These are phyloP conservation scores for Citeromyces siamensis DNA, from an alignment of 1,139 yeast species.

Conservation along the genomic window DNA sequence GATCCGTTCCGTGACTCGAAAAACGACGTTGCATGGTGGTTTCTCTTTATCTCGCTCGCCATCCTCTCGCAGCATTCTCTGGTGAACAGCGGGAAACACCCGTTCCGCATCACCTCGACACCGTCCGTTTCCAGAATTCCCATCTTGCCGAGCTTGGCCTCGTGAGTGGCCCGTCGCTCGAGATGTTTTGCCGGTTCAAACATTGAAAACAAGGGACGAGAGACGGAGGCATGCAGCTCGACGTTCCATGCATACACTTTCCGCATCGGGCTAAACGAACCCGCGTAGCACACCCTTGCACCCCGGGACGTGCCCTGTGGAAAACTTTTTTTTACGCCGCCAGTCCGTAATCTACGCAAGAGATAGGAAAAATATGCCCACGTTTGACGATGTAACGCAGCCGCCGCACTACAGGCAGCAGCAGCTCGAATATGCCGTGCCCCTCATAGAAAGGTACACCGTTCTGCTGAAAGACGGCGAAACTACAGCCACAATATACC, in stretches of 20 bases:
- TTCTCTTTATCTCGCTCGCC: constrained; percentile 12
- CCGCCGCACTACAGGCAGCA: constrained; percentile 19
- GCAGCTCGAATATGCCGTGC: constrained; percentile 19
- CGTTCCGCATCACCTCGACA: constrained; percentile 12
- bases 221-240: no score
- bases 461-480: constrained; percentile 78
- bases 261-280: no score
- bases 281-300: no score
- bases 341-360: constrained; percentile 2
- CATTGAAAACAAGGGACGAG: no score
- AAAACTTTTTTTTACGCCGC: not conserved
- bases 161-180: constrained; percentile 7
- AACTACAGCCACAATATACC: constrained; percentile 87
- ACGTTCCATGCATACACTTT: no score
- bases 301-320: no score
- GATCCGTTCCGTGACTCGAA: not conserved
- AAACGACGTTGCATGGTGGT: constrained; percentile 5
- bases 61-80: constrained; percentile 13
- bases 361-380: constrained; percentile 18
- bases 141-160: constrained; percentile 7
- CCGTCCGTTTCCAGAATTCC: constrained; percentile 8
- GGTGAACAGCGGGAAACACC: constrained; percentile 14
- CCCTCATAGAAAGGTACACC: constrained; percentile 29
- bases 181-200: constrained; percentile 12
- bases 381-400: constrained; percentile 21